Percentiles rank a stretch among this genome's conserved stretches.
These are phyloP conservation scores for Lathyrus tuberosus DNA, from an alignment of 306 rosid genomes.

Conservation along the genomic window DNA sequence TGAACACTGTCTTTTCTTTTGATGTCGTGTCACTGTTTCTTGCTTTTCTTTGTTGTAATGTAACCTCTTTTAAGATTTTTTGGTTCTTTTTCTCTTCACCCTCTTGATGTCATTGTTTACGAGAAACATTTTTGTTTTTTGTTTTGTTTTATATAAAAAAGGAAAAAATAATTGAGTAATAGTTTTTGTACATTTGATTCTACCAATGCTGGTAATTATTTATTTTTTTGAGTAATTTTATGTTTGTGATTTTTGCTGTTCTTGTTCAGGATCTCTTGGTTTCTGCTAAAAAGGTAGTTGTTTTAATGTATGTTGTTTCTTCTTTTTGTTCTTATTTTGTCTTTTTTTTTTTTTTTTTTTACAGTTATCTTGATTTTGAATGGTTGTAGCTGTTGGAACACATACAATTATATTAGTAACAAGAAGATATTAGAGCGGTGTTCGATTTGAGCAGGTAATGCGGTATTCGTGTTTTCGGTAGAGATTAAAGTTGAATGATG, in stretches of 20 bases:
- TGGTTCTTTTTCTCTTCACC: slow-evolving; percentile 24
- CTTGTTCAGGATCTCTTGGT: slow-evolving; percentile 40
- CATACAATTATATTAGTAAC: slow-evolving; percentile 23
- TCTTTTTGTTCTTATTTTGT: background rate
- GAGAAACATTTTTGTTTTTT: background rate
- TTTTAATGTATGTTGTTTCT: slow-evolving; percentile 27
- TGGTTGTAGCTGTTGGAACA: slow-evolving; percentile 36
- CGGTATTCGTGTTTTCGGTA: background rate
- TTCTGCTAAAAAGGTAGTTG: slow-evolving; percentile 7
- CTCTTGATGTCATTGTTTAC: slow-evolving; percentile 38
- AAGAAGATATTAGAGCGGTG: slow-evolving; percentile 35
- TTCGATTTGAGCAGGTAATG: slow-evolving; percentile 43
- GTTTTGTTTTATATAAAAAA: background rate
- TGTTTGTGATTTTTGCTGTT: slow-evolving; percentile 30
- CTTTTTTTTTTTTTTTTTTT: background rate
- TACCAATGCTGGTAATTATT: slow-evolving; percentile 15
- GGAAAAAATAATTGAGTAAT: background rate
- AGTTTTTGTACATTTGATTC: slow-evolving; percentile 21
- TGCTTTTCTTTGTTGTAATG: slow-evolving; percentile 26
- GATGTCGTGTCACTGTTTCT: slow-evolving; percentile 44
- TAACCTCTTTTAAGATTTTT: slow-evolving; percentile 8
- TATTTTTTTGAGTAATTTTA: background rate
- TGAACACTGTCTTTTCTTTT: slow-evolving; percentile 37
- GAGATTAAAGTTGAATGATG: slow-evolving; percentile 17
- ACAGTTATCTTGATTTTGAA: slow-evolving; percentile 40